A percentile compares a stretch with the other conserved stretches of the same genome.
These are phyloP conservation scores for Chaetomium strumarium DNA, from an alignment of 2,329 filamentous ascomycete genomes.

Conservation along the genomic window DNA sequence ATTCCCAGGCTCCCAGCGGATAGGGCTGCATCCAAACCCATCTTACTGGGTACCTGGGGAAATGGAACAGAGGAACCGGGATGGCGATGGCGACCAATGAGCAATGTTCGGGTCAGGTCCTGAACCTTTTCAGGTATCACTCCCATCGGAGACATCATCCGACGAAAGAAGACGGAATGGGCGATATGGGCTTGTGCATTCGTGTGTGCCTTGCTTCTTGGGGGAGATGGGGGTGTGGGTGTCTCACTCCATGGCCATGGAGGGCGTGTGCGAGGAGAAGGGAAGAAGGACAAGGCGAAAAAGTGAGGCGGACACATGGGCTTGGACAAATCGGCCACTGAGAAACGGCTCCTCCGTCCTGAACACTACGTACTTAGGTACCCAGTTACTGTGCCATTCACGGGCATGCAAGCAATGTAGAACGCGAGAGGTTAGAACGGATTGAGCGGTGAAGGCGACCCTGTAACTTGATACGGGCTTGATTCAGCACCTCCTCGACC, in stretches of 20 bases:
- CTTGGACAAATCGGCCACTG: conserved; percentile 16
- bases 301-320: conserved; percentile 24
- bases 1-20: neutral
- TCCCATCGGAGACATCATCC: neutral
- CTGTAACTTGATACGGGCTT: neutral
- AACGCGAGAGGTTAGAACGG: conserved; percentile 16
- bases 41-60: conserved; percentile 4
- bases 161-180: neutral
- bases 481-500: conserved; percentile 11
- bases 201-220: neutral
- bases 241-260: conserved; percentile 2
- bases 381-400: conserved; percentile 13
- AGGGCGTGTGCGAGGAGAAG: conserved; percentile 2
- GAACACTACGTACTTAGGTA: no score
- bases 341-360: conserved; percentile 3
- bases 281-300: conserved; percentile 15
- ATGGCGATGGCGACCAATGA: neutral
- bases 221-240: neutral
- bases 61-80: neutral
- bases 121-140: neutral
- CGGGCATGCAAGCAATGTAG: conserved; percentile 12
- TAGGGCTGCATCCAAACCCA: conserved; percentile 21
- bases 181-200: neutral
- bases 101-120: neutral
- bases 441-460: conserved; percentile 18